phyloP scores from a whole-genome alignment of 2,329 filamentous ascomycete genomes.

The Fusarium temperatum region DNA sequence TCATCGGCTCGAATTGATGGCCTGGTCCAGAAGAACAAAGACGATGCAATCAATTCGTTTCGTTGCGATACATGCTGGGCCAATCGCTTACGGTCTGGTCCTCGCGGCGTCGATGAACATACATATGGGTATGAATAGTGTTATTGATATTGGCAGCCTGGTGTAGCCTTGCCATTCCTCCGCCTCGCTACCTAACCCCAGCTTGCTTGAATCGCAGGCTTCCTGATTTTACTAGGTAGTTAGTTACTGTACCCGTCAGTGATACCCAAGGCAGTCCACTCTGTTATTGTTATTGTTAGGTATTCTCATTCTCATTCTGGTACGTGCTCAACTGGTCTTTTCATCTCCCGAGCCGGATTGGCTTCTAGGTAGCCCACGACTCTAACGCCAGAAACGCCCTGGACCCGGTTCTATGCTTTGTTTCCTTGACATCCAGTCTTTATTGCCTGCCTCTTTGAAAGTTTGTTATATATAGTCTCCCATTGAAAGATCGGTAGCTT shows the following conservation, averaged over 20 bases:
- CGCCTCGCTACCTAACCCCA: neutral
- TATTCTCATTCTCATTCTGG: neutral
- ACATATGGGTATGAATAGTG: neutral
- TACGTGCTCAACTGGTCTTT: constrained; percentile 29
- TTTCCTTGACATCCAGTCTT: neutral
- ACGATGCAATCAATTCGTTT: neutral
- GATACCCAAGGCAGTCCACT: neutral
- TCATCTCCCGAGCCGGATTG: constrained; percentile 21
- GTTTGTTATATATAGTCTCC: neutral
- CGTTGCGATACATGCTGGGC: neutral
- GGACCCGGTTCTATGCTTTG: constrained; percentile 8
- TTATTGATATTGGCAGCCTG: neutral
- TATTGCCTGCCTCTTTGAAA: neutral
- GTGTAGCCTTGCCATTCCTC: neutral
- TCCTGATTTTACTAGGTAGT: neutral
- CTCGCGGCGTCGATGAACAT: constrained; percentile 6
- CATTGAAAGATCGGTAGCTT: neutral
- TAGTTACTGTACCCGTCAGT: neutral
- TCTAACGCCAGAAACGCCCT: constrained; percentile 28
- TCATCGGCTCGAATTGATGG: neutral
- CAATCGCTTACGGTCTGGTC: constrained; percentile 13
- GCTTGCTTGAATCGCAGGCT: constrained; percentile 3
- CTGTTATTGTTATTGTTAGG: neutral
- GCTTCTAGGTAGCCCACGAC: constrained; percentile 14
- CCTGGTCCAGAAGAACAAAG: constrained; percentile 7